Percentiles rank a stretch among this genome's conserved stretches.
Evolutionary conservation across 306 rosid species (phyloP).

Genomic region (Dalbergia oliveri): DNA sequence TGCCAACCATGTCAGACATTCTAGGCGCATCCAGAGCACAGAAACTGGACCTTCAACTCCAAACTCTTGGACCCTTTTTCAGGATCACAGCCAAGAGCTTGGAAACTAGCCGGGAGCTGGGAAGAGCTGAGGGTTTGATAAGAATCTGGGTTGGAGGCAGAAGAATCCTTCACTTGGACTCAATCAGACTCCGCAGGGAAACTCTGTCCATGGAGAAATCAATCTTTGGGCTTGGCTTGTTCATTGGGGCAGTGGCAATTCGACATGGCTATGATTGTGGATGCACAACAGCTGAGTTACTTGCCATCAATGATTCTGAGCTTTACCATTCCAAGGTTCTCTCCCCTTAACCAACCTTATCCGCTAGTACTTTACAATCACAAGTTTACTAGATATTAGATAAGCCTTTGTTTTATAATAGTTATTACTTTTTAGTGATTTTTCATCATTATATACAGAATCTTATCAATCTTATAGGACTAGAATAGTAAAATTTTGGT

Average conservation of each 20-base stretch:
- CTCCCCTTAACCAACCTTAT: slow-evolving; percentile 34
- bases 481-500: slow-evolving; percentile 3
- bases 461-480: neutral
- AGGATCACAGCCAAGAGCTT: slow-evolving; percentile 78
- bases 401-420: neutral
- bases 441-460: too few species aligned
- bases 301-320: slow-evolving; percentile 88
- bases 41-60: slow-evolving; percentile 72
- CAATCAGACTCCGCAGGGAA: slow-evolving; percentile 74
- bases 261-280: slow-evolving; percentile 80
- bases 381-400: neutral
- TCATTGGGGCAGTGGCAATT: slow-evolving; percentile 88
- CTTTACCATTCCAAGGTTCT: slow-evolving; percentile 85
- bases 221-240: slow-evolving; percentile 87
- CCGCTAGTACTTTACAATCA: neutral
- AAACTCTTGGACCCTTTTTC: slow-evolving; percentile 88
- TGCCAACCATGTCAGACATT: slow-evolving; percentile 83
- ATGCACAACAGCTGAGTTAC: slow-evolving; percentile 71
- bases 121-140: slow-evolving; percentile 81
- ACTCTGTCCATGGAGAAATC: slow-evolving; percentile 87
- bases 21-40: slow-evolving; percentile 68
- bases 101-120: slow-evolving; percentile 65
- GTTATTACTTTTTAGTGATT: neutral
- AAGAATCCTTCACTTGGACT: slow-evolving; percentile 84
- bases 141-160: slow-evolving; percentile 72